Evolutionary conservation across 352 stramenopile genomes (phyloP), one percentile per base, ranked within the genome.

Genomic region (Globisporangium rhizosaccharum): DNA sequence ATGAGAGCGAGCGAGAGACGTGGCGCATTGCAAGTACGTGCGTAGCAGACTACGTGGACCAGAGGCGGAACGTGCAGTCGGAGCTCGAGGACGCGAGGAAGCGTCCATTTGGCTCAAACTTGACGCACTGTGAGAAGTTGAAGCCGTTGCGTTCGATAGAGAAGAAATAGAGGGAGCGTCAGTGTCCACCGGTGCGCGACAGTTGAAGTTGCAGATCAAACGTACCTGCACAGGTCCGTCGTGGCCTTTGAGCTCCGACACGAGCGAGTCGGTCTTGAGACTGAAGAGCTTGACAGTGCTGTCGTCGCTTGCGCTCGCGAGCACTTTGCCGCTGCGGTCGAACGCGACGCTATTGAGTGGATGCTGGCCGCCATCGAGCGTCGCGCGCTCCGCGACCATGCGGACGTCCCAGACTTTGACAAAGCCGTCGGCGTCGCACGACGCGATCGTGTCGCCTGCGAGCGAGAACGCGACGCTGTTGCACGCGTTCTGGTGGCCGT

Each of bases 361-460:
- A 48, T 97, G 85, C 58, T 96, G 78, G 0, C 88, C 87, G 53
- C 81, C 81, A 57, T 96, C 81, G 28, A 98, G 75, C 25, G 88
- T 90, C 33, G 67, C 75, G 8, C 92, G 73, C 73, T 98, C 92
- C 26, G 90, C 84, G 33, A 98, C 92, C 89, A 97, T 98, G 49
- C 92, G 88, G 49, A 98, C 88, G 65, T 98, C 94, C 94, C 94
- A 98, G 36, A 98, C 72, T 65, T 97, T 98, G 60, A 97, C 85
- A 58, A 97, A 88, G 11, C 94, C 92, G 66, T 98, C 94, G 11
- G 94, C 92, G 63, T 98, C 92, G 62, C 88, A 97, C 14, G 89
- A 97, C 17, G 78, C 91, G 41, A 98, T 92, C 23, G 76, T 75
- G 65, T 98, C 92, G 30, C 94, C 92, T 41, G 77, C 72, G 42